Evolutionary conservation across 2,329 filamentous ascomycete genomes (phyloP).

Genomic region (Sodiomyces alkalinus): DNA sequence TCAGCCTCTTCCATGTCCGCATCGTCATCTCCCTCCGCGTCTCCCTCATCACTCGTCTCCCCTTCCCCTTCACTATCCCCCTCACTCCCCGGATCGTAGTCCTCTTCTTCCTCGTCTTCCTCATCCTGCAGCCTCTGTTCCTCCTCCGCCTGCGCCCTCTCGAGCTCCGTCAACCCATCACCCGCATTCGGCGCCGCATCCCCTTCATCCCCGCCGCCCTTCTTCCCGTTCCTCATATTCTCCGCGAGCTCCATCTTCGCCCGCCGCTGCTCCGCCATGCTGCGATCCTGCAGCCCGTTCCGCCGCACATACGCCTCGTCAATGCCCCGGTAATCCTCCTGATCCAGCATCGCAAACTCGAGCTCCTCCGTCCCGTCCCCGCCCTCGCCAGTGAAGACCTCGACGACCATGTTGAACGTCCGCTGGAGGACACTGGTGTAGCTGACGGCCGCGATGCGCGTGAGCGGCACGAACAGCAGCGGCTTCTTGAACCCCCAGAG

Average conservation of each 20-base stretch:
- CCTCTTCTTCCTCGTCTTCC: slow-evolving; percentile 49
- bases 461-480: slow-evolving; percentile 46
- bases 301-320: slow-evolving; percentile 45
- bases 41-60: slow-evolving; percentile 31
- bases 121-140: slow-evolving; percentile 42
- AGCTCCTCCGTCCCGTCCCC: slow-evolving; percentile 42
- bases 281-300: slow-evolving; percentile 48
- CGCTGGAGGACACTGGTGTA: slow-evolving; percentile 53
- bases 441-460: slow-evolving; percentile 45
- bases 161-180: slow-evolving; percentile 30
- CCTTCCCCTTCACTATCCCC: slow-evolving; percentile 44
- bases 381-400: slow-evolving; percentile 34
- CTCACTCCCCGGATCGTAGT: slow-evolving; percentile 49
- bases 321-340: slow-evolving; percentile 50
- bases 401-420: slow-evolving; percentile 53
- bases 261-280: slow-evolving; percentile 52
- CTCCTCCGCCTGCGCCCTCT: slow-evolving; percentile 31
- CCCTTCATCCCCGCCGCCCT: slow-evolving; percentile 25
- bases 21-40: slow-evolving; percentile 34
- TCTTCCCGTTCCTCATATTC: slow-evolving; percentile 31
- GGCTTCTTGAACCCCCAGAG: slow-evolving; percentile 60
- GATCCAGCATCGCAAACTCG: slow-evolving; percentile 55
- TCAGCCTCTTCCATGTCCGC: slow-evolving; percentile 25
- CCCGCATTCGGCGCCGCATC: slow-evolving; percentile 16
- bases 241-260: slow-evolving; percentile 48